These are phyloP conservation scores for Biscogniauxia marginata DNA, from an alignment of 2,329 filamentous ascomycete genomes.

Conservation along the genomic window DNA sequence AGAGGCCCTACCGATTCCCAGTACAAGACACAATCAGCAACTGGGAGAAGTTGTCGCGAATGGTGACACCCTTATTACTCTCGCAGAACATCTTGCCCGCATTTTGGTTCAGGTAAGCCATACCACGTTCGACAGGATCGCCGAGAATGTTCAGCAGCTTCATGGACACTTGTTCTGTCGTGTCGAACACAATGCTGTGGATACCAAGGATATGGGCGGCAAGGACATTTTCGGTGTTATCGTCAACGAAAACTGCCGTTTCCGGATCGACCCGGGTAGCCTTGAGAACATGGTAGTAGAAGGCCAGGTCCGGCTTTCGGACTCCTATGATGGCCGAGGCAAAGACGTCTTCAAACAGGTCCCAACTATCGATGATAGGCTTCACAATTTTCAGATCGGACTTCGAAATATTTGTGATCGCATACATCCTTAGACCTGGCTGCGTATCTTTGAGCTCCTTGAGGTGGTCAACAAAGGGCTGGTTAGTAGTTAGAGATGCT, in stretches of 20 bases:
- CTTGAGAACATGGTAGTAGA: conserved; percentile 33
- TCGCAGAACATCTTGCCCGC: conserved; percentile 2
- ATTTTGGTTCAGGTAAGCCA: conserved; percentile 10
- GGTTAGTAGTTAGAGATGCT: too few relatives aligned
- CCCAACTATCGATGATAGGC: too few relatives aligned
- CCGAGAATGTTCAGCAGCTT: too few relatives aligned
- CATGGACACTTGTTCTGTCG: too few relatives aligned
- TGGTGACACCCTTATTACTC: conserved; percentile 4
- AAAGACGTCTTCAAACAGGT: conserved; percentile 36
- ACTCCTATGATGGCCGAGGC: conserved; percentile 33
- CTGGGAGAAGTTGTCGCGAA: conserved; percentile 11
- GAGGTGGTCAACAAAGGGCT: too few relatives aligned
- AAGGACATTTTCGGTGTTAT: conserved; percentile 11
- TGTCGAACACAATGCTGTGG: conserved; percentile 16
- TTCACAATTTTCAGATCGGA: too few relatives aligned
- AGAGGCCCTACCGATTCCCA: too few relatives aligned
- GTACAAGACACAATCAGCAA: conserved; percentile 7
- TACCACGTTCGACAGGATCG: conserved; percentile 8
- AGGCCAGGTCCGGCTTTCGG: conserved; percentile 35
- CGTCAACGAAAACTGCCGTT: conserved; percentile 12
- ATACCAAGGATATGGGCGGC: conserved; percentile 27
- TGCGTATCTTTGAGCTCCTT: too few relatives aligned
- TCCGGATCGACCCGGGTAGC: conserved; percentile 9
- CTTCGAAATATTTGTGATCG: too few relatives aligned
- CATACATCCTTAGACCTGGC: too few relatives aligned